phyloP scores from a whole-genome alignment of 2,329 filamentous ascomycete genomes.

The Fusarium guadeloupense region DNA sequence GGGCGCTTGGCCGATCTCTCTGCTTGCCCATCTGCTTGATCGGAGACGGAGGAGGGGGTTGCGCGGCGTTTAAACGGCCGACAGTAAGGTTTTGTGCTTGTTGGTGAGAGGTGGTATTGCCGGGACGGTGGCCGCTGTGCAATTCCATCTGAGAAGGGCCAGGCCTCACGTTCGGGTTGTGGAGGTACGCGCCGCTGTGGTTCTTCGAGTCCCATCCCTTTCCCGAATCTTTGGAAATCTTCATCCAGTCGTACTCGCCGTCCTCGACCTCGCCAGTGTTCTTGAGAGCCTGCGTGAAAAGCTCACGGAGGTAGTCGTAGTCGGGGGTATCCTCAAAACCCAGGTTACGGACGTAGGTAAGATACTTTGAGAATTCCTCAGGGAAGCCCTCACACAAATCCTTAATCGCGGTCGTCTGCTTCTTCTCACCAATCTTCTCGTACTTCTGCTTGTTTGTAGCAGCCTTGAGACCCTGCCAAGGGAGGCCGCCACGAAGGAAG shows the following conservation, averaged over 20 bases:
- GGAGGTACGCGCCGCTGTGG: slow-evolving; percentile 68
- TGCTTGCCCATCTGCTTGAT: slow-evolving; percentile 83
- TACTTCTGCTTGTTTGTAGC: slow-evolving; percentile 95
- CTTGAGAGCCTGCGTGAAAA: slow-evolving; percentile 96
- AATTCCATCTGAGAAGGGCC: slow-evolving; percentile 87
- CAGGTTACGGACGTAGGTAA: slow-evolving; percentile 96
- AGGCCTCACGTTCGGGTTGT: slow-evolving; percentile 79
- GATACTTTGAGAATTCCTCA: slow-evolving; percentile 96
- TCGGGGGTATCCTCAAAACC: slow-evolving; percentile 98
- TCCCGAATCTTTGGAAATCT: slow-evolving; percentile 82
- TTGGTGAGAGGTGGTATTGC: slow-evolving; percentile 71
- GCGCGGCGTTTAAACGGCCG: slow-evolving; percentile 92
- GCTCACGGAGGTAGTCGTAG: slow-evolving; percentile 95
- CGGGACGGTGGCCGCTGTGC: slow-evolving; percentile 75
- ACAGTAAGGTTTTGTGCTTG: slow-evolving; percentile 74
- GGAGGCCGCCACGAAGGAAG: slow-evolving; percentile 74
- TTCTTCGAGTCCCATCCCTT: slow-evolving; percentile 89
- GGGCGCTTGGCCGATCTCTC: slow-evolving; percentile 78
- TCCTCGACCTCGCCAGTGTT: slow-evolving; percentile 94
- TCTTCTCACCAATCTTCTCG: slow-evolving; percentile 99
- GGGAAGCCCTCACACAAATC: slow-evolving; percentile 96
- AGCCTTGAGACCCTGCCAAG: slow-evolving; percentile 78
- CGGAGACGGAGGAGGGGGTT: slow-evolving; percentile 87
- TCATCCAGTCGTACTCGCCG: slow-evolving; percentile 99
- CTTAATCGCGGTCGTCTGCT: slow-evolving; percentile 96